These are phyloP conservation scores for Zychaea mexicana DNA, from an alignment of 371 early-diverging fungal species.

Conservation along the genomic window DNA sequence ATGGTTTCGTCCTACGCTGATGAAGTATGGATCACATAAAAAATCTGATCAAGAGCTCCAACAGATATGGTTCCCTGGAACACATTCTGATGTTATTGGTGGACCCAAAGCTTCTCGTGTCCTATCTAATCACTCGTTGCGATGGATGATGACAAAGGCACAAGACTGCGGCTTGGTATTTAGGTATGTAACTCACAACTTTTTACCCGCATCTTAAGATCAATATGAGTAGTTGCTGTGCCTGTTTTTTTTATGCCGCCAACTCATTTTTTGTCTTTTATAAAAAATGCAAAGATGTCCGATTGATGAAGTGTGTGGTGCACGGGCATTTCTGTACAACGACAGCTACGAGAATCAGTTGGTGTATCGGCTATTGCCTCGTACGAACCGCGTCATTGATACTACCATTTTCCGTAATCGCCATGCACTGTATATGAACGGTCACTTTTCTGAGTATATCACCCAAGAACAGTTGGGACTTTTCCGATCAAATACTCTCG, in stretches of 20 bases:
- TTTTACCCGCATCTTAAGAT: too few species aligned
- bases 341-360: slow-evolving; percentile 30
- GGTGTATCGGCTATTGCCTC: slow-evolving; percentile 28
- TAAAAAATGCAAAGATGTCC: background rate
- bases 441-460: slow-evolving; percentile 17
- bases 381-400: slow-evolving; percentile 34
- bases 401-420: background rate
- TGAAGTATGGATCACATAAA: slow-evolving; percentile 19
- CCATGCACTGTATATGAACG: slow-evolving; percentile 20
- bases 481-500: slow-evolving; percentile 31
- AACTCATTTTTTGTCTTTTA: background rate
- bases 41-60: slow-evolving; percentile 23
- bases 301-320: slow-evolving; percentile 5
- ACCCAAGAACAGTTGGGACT: slow-evolving; percentile 21
- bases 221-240: background rate
- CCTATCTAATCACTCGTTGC: slow-evolving; percentile 30
- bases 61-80: slow-evolving; percentile 47
- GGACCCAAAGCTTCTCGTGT: slow-evolving; percentile 12
- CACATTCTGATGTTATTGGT: slow-evolving; percentile 38
- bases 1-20: slow-evolving; percentile 37
- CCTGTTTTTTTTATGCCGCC: background rate
- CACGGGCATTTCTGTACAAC: slow-evolving; percentile 19
- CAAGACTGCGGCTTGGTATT: slow-evolving; percentile 28
- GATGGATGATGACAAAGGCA: slow-evolving; percentile 42
- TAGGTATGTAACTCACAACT: slow-evolving; percentile 10